A percentile compares a stretch with the other conserved stretches of the same genome.
These are phyloP conservation scores for Dothistroma pini DNA, from an alignment of 2,329 filamentous ascomycete species.

Conservation along the genomic window DNA sequence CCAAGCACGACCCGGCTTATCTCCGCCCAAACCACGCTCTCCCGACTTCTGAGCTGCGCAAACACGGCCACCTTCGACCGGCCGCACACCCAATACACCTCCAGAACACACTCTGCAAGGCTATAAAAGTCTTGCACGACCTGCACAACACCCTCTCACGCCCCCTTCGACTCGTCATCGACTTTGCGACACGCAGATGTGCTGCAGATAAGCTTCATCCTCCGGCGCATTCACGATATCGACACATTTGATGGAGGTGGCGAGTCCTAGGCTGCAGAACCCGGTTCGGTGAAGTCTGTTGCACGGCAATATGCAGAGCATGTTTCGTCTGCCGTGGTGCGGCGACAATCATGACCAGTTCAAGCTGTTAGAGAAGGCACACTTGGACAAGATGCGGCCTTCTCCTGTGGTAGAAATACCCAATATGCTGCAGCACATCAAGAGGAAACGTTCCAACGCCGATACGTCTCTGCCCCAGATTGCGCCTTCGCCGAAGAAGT, in stretches of 20 bases:
- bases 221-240: constrained; percentile 24
- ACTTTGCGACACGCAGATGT: constrained; percentile 19
- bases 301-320: constrained; percentile 46
- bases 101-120: background rate
- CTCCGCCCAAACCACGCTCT: constrained; percentile 7
- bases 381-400: constrained; percentile 38
- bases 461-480: constrained; percentile 31
- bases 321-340: constrained; percentile 50
- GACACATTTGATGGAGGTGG: constrained; percentile 27
- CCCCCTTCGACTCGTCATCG: constrained; percentile 6
- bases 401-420: constrained; percentile 47
- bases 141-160: constrained; percentile 7
- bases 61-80: constrained; percentile 5
- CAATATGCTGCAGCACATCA: constrained; percentile 48
- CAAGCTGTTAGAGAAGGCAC: constrained; percentile 34
- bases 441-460: constrained; percentile 55
- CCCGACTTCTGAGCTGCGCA: background rate
- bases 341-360: constrained; percentile 30
- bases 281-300: constrained; percentile 18
- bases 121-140: constrained; percentile 5
- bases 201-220: constrained; percentile 14
- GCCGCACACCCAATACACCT: constrained; percentile 4
- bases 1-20: constrained; percentile 8
- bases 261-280: constrained; percentile 17
- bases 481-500: constrained; percentile 22